Evolutionary conservation across 192 early-diverging fungal species (phyloP).

Genomic region (Coemansia sp.): DNA sequence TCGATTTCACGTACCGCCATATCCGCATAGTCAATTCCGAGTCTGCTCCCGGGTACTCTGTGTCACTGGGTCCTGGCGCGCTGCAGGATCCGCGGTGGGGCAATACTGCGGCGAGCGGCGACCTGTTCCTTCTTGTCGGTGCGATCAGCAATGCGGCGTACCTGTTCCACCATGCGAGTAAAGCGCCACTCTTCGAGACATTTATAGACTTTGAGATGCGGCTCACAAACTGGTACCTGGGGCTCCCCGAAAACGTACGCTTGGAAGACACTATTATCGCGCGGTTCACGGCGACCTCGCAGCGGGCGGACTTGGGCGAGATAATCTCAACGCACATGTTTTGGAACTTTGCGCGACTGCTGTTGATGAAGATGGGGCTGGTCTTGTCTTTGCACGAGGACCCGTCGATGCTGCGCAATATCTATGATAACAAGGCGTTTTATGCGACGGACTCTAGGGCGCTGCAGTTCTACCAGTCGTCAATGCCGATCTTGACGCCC

Average conservation of each 20-base stretch:
- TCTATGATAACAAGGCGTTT: constrained; percentile 49
- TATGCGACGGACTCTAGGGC: constrained; percentile 45
- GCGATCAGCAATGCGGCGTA: constrained; percentile 44
- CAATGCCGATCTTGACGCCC: constrained; percentile 53
- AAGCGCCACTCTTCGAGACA: constrained; percentile 33
- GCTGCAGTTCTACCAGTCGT: constrained; percentile 50
- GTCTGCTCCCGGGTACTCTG: constrained; percentile 33
- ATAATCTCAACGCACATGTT: constrained; percentile 50
- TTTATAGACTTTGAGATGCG: constrained; percentile 56
- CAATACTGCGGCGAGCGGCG: constrained; percentile 48
- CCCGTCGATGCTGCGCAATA: constrained; percentile 49
- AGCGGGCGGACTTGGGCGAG: constrained; percentile 50
- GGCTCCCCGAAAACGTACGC: constrained; percentile 40
- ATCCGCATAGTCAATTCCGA: constrained; percentile 24
- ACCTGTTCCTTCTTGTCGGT: constrained; percentile 50
- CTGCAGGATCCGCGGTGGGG: constrained; percentile 36
- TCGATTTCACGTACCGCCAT: constrained; percentile 48
- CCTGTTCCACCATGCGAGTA: constrained; percentile 43
- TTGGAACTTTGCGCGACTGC: constrained; percentile 55
- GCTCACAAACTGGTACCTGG: constrained; percentile 49
- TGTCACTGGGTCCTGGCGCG: constrained; percentile 24
- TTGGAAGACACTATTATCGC: constrained; percentile 42
- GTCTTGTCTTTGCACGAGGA: constrained; percentile 50
- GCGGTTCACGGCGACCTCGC: constrained; percentile 42
- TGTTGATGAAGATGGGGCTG: constrained; percentile 56